Evolutionary conservation across 2,329 filamentous ascomycete species (phyloP), one percentile per base, ranked within the genome.

Genomic region (Fusarium coffeatum): DNA sequence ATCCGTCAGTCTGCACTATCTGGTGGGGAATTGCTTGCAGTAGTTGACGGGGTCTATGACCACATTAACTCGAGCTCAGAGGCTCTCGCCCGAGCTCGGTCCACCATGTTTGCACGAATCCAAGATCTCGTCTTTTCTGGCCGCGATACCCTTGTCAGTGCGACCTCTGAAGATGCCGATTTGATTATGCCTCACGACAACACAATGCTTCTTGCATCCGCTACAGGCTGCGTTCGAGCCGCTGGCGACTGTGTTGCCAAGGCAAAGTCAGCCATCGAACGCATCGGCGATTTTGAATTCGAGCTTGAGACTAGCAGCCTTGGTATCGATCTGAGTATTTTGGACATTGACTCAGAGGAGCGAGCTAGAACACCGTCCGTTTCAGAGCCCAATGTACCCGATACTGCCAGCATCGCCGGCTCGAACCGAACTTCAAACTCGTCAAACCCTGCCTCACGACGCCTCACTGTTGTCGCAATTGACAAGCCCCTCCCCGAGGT

Each of bases 241-340:
- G 94, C 94, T 46, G 95, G 95, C 42, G 94, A 97, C 73, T 98
- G 95, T 79, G 92, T 97, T 22, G 90, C 92, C 9, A 95, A 94
- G 80, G 92, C 94, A 13, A 93, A 93, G 74, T 86, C 89, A 77
- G 89, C 97, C 46, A 91, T 99, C 61, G 94, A 97, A 80, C 88
- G 92, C 65, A 93, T 96, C 68, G 94, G 94, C 22, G 94, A 97
- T 78, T 97, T 97, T 71, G 94, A 97, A 78, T 89, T 94, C 71
- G 93, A 97, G 77, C 85, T 92, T 57, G 89, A 92, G 71, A 82
- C 81, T 20, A 79, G 76, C 68, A 80, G 84, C 30, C 80, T 92
- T 27, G 86, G 85, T 10, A 84, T 90, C 54, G 87, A 89, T 67
- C 77, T 89, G 28, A 80, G 78, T 18, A 79, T 85, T n/a, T 79